These are phyloP conservation scores for Neurospora intermedia DNA, from an alignment of 495 filamentous ascomycete species.

Conservation along the genomic window DNA sequence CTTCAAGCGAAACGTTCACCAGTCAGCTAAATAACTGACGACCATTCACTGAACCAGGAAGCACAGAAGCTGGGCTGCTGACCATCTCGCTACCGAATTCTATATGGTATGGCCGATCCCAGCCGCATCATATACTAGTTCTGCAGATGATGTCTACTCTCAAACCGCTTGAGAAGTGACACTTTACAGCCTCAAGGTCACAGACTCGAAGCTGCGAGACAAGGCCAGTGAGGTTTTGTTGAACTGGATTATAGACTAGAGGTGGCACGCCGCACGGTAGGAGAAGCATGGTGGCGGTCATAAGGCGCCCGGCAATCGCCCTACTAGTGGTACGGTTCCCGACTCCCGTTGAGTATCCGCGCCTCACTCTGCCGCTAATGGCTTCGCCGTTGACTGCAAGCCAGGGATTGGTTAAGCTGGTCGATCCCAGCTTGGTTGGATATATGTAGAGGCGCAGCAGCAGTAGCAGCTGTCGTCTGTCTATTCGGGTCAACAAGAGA, in stretches of 20 bases:
- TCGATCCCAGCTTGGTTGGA: neutral
- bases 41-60: neutral
- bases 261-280: neutral
- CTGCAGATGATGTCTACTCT: neutral
- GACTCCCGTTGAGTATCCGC: neutral
- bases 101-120: neutral
- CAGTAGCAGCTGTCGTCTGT: neutral
- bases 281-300: neutral
- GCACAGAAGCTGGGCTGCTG: neutral
- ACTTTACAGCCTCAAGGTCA: neutral
- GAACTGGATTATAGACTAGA: neutral
- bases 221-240: neutral
- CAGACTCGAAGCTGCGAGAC: neutral
- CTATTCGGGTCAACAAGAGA: neutral
- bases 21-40: neutral
- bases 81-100: neutral
- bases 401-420: neutral
- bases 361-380: neutral
- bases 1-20: neutral
- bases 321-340: neutral
- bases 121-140: neutral
- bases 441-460: neutral
- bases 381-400: too few relatives aligned
- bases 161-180: neutral
- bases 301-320: neutral